Percentiles rank a stretch among this genome's conserved stretches.
Evolutionary conservation across 257 asterid species (phyloP).

Genomic region (Eucommia ulmoides): DNA sequence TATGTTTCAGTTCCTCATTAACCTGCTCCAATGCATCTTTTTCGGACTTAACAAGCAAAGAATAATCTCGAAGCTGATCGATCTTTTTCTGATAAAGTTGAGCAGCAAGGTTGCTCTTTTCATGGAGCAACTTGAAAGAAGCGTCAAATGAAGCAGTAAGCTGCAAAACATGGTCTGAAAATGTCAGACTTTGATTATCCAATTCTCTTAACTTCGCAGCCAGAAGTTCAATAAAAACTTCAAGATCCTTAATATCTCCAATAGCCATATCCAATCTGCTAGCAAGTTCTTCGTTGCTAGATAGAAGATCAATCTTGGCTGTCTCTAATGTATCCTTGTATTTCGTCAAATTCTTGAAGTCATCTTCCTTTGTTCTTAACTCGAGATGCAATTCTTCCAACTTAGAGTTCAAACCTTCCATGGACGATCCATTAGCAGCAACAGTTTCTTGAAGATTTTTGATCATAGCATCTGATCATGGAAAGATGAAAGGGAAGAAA

Average conservation of each 20-base stretch:
- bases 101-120: conserved; percentile 57
- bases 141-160: conserved; percentile 52
- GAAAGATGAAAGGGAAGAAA: conserved; percentile 3
- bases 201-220: conserved; percentile 46
- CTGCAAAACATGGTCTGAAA: conserved; percentile 48
- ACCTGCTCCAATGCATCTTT: conserved; percentile 41
- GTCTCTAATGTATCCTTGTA: conserved; percentile 45
- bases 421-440: conserved; percentile 32
- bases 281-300: conserved; percentile 39
- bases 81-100: conserved; percentile 51
- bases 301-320: conserved; percentile 42
- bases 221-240: conserved; percentile 53
- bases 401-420: conserved; percentile 47
- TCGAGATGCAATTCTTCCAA: conserved; percentile 57
- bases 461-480: conserved; percentile 41
- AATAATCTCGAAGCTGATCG: conserved; percentile 43
- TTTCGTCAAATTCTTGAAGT: conserved; percentile 31
- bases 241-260: conserved; percentile 51
- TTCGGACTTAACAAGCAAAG: conserved; percentile 36
- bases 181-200: conserved; percentile 63
- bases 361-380: conserved; percentile 51
- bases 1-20: conserved; percentile 50
- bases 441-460: conserved; percentile 52
- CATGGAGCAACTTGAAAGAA: conserved; percentile 51
- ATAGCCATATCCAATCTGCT: conserved; percentile 43